A percentile compares a stretch with the other conserved stretches of the same genome.
Evolutionary conservation across 2,329 filamentous ascomycete genomes (phyloP).

Genomic region (Colletotrichum abscissum): DNA sequence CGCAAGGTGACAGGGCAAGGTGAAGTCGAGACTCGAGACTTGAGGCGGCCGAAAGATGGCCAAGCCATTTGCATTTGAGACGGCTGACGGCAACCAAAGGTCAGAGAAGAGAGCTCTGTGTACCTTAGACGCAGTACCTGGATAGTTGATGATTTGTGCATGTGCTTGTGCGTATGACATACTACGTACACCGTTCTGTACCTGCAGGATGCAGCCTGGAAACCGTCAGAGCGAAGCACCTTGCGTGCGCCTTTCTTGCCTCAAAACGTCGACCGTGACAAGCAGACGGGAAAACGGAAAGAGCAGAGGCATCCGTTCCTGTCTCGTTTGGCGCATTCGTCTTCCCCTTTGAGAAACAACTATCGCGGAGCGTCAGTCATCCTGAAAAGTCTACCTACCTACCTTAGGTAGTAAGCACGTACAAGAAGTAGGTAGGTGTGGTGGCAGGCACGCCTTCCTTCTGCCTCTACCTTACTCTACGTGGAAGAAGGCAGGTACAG

Average conservation of each 20-base stretch:
- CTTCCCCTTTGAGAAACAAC: neutral
- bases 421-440: no score
- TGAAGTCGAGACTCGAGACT: neutral
- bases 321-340: neutral
- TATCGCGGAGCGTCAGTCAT: neutral
- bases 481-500: conserved; percentile 1
- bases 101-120: neutral
- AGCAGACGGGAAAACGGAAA: neutral
- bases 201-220: neutral
- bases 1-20: neutral
- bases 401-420: no score
- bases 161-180: no score
- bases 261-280: neutral
- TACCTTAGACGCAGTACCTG: no score
- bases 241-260: conserved; percentile 5
- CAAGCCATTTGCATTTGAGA: neutral
- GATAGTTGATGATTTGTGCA: no score
- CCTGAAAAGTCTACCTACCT: neutral
- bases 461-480: neutral
- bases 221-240: neutral
- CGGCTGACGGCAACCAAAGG: neutral
- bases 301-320: neutral
- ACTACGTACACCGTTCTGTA: neutral
- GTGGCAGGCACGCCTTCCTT: neutral
- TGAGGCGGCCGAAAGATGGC: no score